Percentiles rank a stretch among this genome's conserved stretches.
These are phyloP conservation scores for Syzygium syzygioides DNA, from an alignment of 441 rosid species.

Conservation along the genomic window DNA sequence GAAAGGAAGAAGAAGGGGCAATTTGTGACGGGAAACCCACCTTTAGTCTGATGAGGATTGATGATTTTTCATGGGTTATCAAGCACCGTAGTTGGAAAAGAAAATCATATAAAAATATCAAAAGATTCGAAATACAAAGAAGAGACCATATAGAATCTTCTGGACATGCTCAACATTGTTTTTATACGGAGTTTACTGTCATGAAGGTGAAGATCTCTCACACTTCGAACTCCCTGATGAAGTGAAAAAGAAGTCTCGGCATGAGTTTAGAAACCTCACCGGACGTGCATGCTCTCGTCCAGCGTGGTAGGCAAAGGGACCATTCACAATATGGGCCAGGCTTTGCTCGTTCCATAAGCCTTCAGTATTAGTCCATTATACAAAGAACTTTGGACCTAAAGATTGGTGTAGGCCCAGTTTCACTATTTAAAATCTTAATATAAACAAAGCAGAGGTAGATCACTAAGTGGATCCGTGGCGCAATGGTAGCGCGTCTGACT, in stretches of 20 bases:
- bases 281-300: neutral
- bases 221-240: neutral
- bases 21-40: neutral
- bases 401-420: neutral
- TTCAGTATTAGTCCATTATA: neutral
- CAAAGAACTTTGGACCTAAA: neutral
- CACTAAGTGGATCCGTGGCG: neutral
- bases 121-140: neutral
- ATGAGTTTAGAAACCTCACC: neutral
- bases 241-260: neutral
- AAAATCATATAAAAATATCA: neutral
- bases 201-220: neutral
- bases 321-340: neutral
- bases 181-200: neutral
- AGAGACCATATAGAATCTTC: neutral
- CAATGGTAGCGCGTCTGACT: constrained; percentile 13
- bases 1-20: neutral
- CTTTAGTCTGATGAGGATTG: neutral
- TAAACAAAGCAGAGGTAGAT: fast-evolving
- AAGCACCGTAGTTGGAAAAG: neutral
- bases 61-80: neutral
- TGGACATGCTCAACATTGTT: neutral
- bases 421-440: fast-evolving
- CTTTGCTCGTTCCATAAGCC: neutral
- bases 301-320: neutral